Percentiles rank a stretch among this genome's conserved stretches.
These are phyloP conservation scores for Penicillium sp. DNA, from an alignment of 2,329 filamentous ascomycete species.

Conservation along the genomic window DNA sequence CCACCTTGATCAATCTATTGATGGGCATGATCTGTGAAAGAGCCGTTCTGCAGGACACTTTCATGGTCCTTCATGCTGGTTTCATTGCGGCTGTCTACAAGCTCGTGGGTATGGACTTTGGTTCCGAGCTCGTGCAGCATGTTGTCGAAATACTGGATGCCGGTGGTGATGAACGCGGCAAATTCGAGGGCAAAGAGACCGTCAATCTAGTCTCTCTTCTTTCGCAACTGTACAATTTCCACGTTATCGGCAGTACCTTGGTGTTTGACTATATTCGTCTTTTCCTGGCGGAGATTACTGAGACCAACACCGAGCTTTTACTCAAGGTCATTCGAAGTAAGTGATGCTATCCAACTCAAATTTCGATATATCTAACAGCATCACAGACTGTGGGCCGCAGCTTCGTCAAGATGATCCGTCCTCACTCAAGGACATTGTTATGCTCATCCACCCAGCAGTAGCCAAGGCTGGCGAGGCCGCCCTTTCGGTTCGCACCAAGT, in stretches of 20 bases:
- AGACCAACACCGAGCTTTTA: slow-evolving; percentile 82
- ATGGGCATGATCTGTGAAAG: slow-evolving; percentile 74
- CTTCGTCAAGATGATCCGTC: slow-evolving; percentile 84
- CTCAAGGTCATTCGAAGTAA: slow-evolving; percentile 71
- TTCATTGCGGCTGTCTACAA: slow-evolving; percentile 87
- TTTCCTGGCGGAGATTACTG: slow-evolving; percentile 68
- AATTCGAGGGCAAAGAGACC: slow-evolving; percentile 53
- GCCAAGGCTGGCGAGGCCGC: slow-evolving; percentile 62
- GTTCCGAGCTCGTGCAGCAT: slow-evolving; percentile 75
- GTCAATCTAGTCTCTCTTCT: slow-evolving; percentile 78
- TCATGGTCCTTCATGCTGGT: slow-evolving; percentile 82
- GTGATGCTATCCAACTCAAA: slow-evolving; percentile 7
- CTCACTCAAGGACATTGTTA: slow-evolving; percentile 80
- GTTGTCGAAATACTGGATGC: slow-evolving; percentile 70
- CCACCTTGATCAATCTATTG: slow-evolving; percentile 69
- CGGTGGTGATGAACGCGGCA: slow-evolving; percentile 50
- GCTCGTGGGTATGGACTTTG: slow-evolving; percentile 80
- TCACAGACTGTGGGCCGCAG: slow-evolving; percentile 64
- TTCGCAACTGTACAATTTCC: slow-evolving; percentile 85
- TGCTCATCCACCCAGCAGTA: slow-evolving; percentile 68
- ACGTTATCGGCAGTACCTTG: slow-evolving; percentile 73
- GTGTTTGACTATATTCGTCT: slow-evolving; percentile 87
- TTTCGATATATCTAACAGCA: slow-evolving; percentile 14
- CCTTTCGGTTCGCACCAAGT: slow-evolving; percentile 81
- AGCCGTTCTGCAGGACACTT: slow-evolving; percentile 75